Evolutionary conservation across 2,329 filamentous ascomycete species (phyloP).

Genomic region (Didymella glomerata): DNA sequence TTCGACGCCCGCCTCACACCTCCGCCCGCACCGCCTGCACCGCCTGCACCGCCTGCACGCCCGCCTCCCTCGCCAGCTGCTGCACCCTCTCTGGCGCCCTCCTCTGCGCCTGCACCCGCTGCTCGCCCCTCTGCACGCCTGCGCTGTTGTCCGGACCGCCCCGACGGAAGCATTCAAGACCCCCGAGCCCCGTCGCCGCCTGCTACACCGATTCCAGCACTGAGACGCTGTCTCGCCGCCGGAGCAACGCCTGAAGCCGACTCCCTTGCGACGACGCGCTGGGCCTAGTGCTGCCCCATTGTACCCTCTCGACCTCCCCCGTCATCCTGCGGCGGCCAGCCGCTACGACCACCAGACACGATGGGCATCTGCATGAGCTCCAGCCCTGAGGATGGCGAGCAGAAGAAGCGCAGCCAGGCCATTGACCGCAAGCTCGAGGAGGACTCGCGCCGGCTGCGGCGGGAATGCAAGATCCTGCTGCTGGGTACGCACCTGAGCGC

Average conservation of each 20-base stretch:
- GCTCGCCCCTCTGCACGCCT: conserved; percentile 4
- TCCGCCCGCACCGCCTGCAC: neutral
- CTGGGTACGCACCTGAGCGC: conserved; percentile 70
- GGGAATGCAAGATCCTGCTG: conserved; percentile 98
- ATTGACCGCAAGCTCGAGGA: conserved; percentile 95
- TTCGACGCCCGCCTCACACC: conserved; percentile 4
- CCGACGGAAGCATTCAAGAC: conserved; percentile 37
- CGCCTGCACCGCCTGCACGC: conserved; percentile 3
- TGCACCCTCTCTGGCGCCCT: conserved; percentile 29
- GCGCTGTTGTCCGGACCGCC: conserved; percentile 21
- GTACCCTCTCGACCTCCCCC: conserved; percentile 27
- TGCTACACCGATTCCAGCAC: conserved; percentile 32
- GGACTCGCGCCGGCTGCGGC: conserved; percentile 87
- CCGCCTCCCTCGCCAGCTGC: conserved; percentile 14
- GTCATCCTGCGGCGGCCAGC: conserved; percentile 41
- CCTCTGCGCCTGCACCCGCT: conserved; percentile 11
- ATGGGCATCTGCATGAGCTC: conserved; percentile 97
- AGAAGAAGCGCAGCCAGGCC: conserved; percentile 95
- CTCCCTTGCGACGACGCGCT: conserved; percentile 45
- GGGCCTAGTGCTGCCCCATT: conserved; percentile 37
- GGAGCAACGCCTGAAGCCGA: conserved; percentile 18
- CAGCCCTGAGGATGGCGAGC: conserved; percentile 83
- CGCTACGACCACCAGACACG: conserved; percentile 49
- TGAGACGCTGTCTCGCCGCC: conserved; percentile 35
- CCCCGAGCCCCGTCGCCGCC: conserved; percentile 28